Evolutionary conservation across 371 early-diverging fungal species (phyloP), one percentile per base, ranked within the genome.

Genomic region (Zopfochytrium polystomum): DNA sequence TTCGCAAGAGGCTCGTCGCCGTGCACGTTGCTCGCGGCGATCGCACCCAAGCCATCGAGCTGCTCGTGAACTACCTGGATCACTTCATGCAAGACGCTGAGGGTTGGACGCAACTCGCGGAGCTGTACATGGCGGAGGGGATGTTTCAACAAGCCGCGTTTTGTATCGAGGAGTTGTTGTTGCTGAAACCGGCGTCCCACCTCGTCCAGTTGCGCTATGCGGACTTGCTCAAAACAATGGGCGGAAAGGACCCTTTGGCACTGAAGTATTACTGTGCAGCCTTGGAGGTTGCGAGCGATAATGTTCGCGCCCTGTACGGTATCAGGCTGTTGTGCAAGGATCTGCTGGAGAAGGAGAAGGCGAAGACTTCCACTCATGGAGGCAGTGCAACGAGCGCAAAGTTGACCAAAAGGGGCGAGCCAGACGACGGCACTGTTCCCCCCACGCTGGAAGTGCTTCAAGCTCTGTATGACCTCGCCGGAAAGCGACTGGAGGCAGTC

Each of bases 181-280:
- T 94, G 54, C 82, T 89, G 31, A 85, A 87, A 56, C 92, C 94
- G 5, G 79, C 80, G 50, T 86, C 89, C 71, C 93, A 91, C 59
- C 83, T 91, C 44, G 86, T 81, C 69, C 85, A 90, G 56, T 78
- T 90, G 46, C 89, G 90, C 55, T 93, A 92, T 62, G 96, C 94
- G 20, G 95, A 93, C 32, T 47, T 75, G 26, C 29, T 61, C 29
- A 57, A 50, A 52, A 68, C 72, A 6, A 33, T 73, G 52, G 66
- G 56, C 13, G 38, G 63, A 0, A 58, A 51, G 53, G 38, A 26
- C 2, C 65, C 66, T 11, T 20, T 71, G 45, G 73, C 75, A 5
- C 27, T 72, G 25, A 77, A 73, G 66, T 66, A 73, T 51, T 77
- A 75, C 54, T 70, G 70, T 44, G 33, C 62, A 25, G 75, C 71